phyloP scores from a whole-genome alignment of 2,329 filamentous ascomycete species.

The Pyrenophora graminea region DNA sequence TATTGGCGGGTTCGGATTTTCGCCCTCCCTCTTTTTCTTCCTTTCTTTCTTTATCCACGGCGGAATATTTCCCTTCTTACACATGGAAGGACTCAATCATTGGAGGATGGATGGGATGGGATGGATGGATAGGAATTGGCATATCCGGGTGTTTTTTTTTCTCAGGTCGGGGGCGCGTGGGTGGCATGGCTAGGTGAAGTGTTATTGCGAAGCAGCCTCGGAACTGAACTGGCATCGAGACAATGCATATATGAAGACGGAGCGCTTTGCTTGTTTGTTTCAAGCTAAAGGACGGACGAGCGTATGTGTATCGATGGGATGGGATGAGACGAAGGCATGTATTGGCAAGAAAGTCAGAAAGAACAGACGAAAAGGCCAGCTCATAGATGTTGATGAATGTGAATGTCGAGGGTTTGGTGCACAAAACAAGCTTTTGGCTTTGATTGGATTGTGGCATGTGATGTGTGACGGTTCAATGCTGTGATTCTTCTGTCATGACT shows the following conservation, averaged over 20 bases:
- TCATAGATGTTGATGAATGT: conserved; percentile 1
- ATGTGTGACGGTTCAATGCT: background rate
- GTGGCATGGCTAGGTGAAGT: too few relatives aligned
- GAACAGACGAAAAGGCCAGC: conserved; percentile 3
- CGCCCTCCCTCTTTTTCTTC: background rate
- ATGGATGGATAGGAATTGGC: background rate
- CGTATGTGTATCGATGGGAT: too few relatives aligned
- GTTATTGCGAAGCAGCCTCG: too few relatives aligned
- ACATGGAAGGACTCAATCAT: too few relatives aligned
- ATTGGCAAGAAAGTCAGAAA: background rate
- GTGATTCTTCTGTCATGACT: background rate
- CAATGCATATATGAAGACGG: too few relatives aligned
- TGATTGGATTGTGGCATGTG: background rate
- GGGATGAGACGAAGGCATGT: background rate
- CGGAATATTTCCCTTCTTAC: background rate
- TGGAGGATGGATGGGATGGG: too few relatives aligned
- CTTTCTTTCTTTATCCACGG: background rate
- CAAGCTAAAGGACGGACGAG: too few relatives aligned
- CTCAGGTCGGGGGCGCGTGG: too few relatives aligned
- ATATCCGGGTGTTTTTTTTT: background rate
- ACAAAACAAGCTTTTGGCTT: background rate
- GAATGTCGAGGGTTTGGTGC: background rate
- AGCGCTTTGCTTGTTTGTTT: too few relatives aligned
- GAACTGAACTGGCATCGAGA: too few relatives aligned
- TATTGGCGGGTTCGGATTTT: conserved; percentile 1